phyloP scores from a whole-genome alignment of 2,329 filamentous ascomycete genomes.

The Acrocalymma vagum region DNA sequence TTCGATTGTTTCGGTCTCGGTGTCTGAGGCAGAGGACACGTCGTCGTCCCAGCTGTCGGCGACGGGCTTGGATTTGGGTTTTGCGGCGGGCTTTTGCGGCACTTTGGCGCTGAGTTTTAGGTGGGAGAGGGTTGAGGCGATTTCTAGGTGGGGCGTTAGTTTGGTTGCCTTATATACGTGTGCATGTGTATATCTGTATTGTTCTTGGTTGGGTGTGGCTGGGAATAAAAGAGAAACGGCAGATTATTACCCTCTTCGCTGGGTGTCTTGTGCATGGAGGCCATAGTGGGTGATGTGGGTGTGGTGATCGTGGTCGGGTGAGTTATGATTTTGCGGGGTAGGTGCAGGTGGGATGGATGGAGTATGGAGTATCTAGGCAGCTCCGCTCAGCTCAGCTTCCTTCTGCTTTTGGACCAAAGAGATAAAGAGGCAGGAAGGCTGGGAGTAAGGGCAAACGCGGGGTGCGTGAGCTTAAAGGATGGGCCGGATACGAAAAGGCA shows the following conservation, averaged over 20 bases:
- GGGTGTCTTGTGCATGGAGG: conserved; percentile 23
- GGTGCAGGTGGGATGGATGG: too few species aligned
- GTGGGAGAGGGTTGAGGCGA: conserved; percentile 45
- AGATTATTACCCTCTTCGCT: conserved; percentile 22
- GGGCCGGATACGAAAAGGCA: not conserved
- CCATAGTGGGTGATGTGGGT: conserved; percentile 16
- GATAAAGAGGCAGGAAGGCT: conserved; percentile 16
- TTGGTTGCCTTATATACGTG: too few species aligned
- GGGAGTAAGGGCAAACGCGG: conserved; percentile 1
- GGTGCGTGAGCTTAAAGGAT: not conserved
- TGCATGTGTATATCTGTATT: too few species aligned
- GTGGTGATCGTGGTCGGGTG: not conserved
- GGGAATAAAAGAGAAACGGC: too few species aligned
- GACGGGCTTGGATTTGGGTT: conserved; percentile 52
- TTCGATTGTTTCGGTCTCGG: conserved; percentile 36
- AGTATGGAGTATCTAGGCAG: too few species aligned
- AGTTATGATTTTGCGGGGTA: too few species aligned
- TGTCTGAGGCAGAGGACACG: conserved; percentile 53
- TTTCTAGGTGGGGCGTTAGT: conserved; percentile 36
- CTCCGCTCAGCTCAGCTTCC: too few species aligned
- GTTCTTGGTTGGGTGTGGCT: too few species aligned
- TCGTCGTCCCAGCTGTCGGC: conserved; percentile 84
- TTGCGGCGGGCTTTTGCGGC: conserved; percentile 39
- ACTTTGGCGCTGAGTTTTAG: conserved; percentile 45
- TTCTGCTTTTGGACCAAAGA: too few species aligned